Evolutionary conservation across 2,329 filamentous ascomycete species (phyloP).

Genomic region (Atkinsonella texensis): DNA sequence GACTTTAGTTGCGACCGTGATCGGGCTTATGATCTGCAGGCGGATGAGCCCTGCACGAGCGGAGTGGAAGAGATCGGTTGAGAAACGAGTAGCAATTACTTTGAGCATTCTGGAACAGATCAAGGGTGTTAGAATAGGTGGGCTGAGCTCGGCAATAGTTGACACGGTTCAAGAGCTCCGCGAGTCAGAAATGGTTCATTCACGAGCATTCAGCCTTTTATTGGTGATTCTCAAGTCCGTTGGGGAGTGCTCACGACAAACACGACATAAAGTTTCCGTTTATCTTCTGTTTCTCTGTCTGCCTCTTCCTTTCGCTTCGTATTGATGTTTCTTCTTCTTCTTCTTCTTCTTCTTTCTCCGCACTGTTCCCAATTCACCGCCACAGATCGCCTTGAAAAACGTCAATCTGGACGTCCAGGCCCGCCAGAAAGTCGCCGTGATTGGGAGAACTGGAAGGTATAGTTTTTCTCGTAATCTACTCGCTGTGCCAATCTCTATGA

Average conservation of each 20-base stretch:
- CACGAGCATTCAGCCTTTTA: slow-evolving; percentile 4
- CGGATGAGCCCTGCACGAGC: background rate
- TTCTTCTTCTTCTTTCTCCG: background rate
- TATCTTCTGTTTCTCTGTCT: background rate
- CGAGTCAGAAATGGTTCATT: slow-evolving; percentile 8
- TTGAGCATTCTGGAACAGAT: slow-evolving; percentile 7
- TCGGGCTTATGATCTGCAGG: slow-evolving; percentile 27
- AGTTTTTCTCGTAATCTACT: background rate
- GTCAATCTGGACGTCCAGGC: slow-evolving; percentile 3
- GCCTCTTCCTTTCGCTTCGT: background rate
- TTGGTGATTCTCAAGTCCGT: slow-evolving; percentile 4
- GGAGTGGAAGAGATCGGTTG: background rate
- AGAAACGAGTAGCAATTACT: background rate
- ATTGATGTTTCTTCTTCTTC: background rate
- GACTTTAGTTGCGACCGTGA: slow-evolving; percentile 26
- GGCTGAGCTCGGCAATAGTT: slow-evolving; percentile 12
- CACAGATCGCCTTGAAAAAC: background rate
- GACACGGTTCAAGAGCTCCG: slow-evolving; percentile 8
- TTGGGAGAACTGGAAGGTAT: slow-evolving; percentile 11
- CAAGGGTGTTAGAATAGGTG: slow-evolving; percentile 25
- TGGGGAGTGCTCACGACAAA: background rate
- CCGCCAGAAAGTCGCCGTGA: slow-evolving; percentile 11
- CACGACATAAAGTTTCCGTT: too few species aligned
- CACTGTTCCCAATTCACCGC: background rate
- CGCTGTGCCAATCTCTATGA: too few species aligned